A percentile compares a stretch with the other conserved stretches of the same genome.
Conservation (phyloP, 805 yeast genomes). For the Wickerhamiella domercqiae region DNA sequence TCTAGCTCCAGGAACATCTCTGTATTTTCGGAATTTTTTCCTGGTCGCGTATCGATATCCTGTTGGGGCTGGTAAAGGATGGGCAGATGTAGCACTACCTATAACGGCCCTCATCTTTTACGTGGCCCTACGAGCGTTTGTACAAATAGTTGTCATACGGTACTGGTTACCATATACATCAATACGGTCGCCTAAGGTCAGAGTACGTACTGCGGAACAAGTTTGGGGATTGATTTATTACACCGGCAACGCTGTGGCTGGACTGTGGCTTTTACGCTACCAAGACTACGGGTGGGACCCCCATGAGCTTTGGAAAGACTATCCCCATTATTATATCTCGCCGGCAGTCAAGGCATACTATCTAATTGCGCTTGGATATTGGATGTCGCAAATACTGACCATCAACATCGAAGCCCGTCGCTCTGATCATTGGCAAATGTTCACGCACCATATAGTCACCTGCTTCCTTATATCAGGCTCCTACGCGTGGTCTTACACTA, state of each 20-base stretch:
- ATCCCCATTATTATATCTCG: conserved; percentile 59
- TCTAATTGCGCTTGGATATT: conserved; percentile 53
- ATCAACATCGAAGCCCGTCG: conserved; percentile 64
- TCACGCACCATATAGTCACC: conserved; percentile 76
- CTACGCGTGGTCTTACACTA: conserved; percentile 53
- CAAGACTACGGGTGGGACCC: conserved; percentile 46
- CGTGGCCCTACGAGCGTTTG: conserved; percentile 11
- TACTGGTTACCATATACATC: conserved; percentile 16
- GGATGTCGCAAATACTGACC: conserved; percentile 69
- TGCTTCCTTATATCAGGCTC: conserved; percentile 52
- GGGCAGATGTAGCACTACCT: conserved; percentile 9
- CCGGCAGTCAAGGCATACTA: conserved; percentile 49
- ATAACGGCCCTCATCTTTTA: conserved; percentile 8
- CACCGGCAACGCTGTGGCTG: conserved; percentile 37
- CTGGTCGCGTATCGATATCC: too few relatives aligned
- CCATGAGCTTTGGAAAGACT: conserved; percentile 43
- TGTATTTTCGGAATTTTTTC: too few relatives aligned
- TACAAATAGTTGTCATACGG: conserved; percentile 6
- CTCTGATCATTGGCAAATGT: conserved; percentile 77
- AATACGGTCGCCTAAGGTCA: conserved; percentile 36
- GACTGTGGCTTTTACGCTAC: conserved; percentile 39
- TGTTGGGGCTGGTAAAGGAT: conserved; percentile 12
- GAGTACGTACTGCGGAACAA: conserved; percentile 70
- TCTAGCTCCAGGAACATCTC: too few relatives aligned
- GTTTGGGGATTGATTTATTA: conserved; percentile 62